Conservation (phyloP, 345 rosid genomes). For the Dipteronia sinensis region DNA sequence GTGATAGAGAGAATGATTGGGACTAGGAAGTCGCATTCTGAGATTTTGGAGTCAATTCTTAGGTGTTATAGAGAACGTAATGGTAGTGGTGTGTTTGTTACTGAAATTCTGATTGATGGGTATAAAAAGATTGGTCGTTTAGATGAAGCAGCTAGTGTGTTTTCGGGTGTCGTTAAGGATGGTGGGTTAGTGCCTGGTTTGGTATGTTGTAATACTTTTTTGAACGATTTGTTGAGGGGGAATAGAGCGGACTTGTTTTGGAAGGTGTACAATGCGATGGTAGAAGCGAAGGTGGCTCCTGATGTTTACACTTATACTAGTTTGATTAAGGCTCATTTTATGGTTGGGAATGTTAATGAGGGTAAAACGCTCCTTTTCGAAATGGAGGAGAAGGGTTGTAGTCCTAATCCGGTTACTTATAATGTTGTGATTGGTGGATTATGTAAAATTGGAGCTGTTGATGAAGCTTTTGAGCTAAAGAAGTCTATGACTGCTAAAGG, state of each 20-base stretch:
- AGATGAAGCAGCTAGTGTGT: slow-evolving; percentile 54
- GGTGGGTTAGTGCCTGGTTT: slow-evolving; percentile 41
- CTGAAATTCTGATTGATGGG: slow-evolving; percentile 54
- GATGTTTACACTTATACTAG: slow-evolving; percentile 54
- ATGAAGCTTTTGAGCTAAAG: slow-evolving; percentile 57
- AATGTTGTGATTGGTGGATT: slow-evolving; percentile 57
- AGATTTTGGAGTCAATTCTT: slow-evolving; percentile 52
- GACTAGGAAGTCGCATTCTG: slow-evolving; percentile 37
- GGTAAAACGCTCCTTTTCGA: slow-evolving; percentile 47
- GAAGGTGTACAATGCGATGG: slow-evolving; percentile 55
- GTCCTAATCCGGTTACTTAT: slow-evolving; percentile 45
- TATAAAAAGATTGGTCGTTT: slow-evolving; percentile 51
- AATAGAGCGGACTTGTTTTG: slow-evolving; percentile 62
- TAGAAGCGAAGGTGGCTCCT: slow-evolving; percentile 45
- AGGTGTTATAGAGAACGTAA: slow-evolving; percentile 41
- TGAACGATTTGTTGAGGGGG: slow-evolving; percentile 61
- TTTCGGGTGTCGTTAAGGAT: slow-evolving; percentile 33
- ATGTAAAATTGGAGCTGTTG: slow-evolving; percentile 57
- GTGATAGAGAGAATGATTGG: slow-evolving; percentile 51
- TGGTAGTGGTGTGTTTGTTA: slow-evolving; percentile 31
- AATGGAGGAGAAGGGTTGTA: slow-evolving; percentile 52
- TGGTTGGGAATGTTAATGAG: slow-evolving; percentile 44
- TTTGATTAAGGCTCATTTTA: slow-evolving; percentile 66
- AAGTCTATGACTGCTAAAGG: slow-evolving; percentile 56
- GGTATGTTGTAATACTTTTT: slow-evolving; percentile 53